Conservation (phyloP, 2,329 filamentous ascomycete species). For the Periconia digitata region DNA sequence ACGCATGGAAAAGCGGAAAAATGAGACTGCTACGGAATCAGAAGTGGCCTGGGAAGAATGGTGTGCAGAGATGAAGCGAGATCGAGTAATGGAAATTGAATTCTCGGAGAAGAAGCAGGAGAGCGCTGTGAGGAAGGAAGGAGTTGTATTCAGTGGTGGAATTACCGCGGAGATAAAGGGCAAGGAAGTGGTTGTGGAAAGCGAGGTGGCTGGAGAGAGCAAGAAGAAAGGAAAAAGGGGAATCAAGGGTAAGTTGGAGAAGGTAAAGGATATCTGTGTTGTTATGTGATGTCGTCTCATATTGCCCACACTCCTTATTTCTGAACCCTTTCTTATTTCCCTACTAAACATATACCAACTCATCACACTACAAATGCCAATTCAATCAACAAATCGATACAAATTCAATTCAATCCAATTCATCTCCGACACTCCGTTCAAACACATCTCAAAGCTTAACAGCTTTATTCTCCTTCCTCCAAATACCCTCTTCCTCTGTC, state of each 20-base stretch:
- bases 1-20: conserved; percentile 21
- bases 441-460: conserved; percentile 20
- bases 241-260: conserved; percentile 9
- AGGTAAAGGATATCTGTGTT: conserved; percentile 11
- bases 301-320: neutral
- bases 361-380: neutral
- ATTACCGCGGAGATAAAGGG: no score
- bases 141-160: conserved; percentile 8
- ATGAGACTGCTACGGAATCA: conserved; percentile 19
- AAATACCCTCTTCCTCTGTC: conserved; percentile 41
- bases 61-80: conserved; percentile 18
- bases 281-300: conserved; percentile 12
- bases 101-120: conserved; percentile 37
- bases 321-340: neutral
- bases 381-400: neutral
- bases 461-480: conserved; percentile 28
- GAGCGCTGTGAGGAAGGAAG: conserved; percentile 22
- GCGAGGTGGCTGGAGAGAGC: no score
- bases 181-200: no score
- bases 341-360: neutral
- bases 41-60: conserved; percentile 27
- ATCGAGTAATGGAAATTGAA: conserved; percentile 23
- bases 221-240: conserved; percentile 9
- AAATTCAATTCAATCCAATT: neutral
- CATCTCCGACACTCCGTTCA: conserved; percentile 12